Conservation (phyloP, 306 rosid genomes). For the Pyrus bretschneideri region DNA sequence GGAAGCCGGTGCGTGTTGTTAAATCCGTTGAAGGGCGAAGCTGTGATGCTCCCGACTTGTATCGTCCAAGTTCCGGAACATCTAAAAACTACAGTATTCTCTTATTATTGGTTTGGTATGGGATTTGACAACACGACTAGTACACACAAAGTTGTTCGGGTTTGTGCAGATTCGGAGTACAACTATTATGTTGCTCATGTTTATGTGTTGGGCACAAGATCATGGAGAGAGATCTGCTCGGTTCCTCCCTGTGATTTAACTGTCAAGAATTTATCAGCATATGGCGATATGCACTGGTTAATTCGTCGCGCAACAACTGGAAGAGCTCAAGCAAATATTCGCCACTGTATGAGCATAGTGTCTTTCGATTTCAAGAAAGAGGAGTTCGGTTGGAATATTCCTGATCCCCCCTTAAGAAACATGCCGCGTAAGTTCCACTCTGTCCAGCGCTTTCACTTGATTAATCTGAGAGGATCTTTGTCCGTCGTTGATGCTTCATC, state of each 20-base stretch:
- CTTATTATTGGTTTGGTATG: not conserved
- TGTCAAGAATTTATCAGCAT: not conserved
- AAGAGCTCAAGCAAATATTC: not conserved
- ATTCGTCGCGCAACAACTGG: not conserved
- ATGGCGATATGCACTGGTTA: not conserved
- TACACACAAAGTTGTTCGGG: not conserved
- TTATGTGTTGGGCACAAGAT: not conserved
- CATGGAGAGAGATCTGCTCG: too few species aligned
- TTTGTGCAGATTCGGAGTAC: not conserved
- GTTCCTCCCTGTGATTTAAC: too few species aligned
- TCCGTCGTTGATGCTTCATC: too few species aligned
- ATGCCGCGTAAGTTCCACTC: too few species aligned
- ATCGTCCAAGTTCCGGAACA: not conserved
- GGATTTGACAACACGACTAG: not conserved
- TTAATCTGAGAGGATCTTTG: too few species aligned
- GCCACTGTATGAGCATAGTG: not conserved
- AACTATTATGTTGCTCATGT: not conserved
- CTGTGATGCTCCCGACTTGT: not conserved
- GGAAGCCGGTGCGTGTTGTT: not conserved
- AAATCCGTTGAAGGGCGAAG: not conserved
- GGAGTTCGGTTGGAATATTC: not conserved
- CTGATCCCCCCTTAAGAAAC: not conserved
- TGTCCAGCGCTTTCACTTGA: too few species aligned
- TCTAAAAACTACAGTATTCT: not conserved
- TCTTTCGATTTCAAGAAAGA: not conserved